phyloP scores from a whole-genome alignment of 352 stramenopile species.

The Phytophthora foliorum region DNA sequence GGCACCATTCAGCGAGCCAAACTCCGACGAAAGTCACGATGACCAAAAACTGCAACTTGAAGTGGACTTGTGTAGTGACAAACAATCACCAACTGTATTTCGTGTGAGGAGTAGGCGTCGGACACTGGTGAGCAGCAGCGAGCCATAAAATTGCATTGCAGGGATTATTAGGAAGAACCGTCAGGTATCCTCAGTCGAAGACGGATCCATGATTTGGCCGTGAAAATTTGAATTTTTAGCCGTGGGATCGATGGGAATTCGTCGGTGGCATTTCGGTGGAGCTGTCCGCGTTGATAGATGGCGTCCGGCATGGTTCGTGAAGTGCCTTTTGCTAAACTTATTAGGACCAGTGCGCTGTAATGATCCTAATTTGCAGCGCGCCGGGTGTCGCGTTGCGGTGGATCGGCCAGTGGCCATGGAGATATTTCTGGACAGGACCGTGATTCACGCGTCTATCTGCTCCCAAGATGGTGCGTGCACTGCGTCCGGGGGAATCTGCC shows the following conservation, averaged over 20 bases:
- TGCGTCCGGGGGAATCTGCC: slow-evolving; percentile 13
- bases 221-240: slow-evolving; percentile 13
- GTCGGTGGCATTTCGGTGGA: not conserved
- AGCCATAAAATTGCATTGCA: not conserved
- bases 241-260: slow-evolving; percentile 9
- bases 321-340: too few species aligned
- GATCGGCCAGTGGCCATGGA: slow-evolving; percentile 13
- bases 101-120: not conserved
- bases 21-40: slow-evolving; percentile 10
- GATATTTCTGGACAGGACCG: slow-evolving; percentile 29
- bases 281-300: not conserved
- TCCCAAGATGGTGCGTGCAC: slow-evolving; percentile 18
- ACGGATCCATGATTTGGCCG: not conserved
- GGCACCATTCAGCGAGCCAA: slow-evolving; percentile 34
- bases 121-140: slow-evolving; percentile 4
- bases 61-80: slow-evolving; percentile 7
- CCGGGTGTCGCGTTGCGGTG: slow-evolving; percentile 19
- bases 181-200: not conserved
- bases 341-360: too few species aligned
- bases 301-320: too few species aligned
- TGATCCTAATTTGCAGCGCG: too few species aligned
- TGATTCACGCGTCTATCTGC: slow-evolving; percentile 24
- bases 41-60: slow-evolving; percentile 17
- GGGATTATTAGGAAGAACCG: not conserved
- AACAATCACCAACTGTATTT: not conserved